phyloP scores from a whole-genome alignment of 2,329 filamentous ascomycete genomes.

The Cytospora leucostoma region DNA sequence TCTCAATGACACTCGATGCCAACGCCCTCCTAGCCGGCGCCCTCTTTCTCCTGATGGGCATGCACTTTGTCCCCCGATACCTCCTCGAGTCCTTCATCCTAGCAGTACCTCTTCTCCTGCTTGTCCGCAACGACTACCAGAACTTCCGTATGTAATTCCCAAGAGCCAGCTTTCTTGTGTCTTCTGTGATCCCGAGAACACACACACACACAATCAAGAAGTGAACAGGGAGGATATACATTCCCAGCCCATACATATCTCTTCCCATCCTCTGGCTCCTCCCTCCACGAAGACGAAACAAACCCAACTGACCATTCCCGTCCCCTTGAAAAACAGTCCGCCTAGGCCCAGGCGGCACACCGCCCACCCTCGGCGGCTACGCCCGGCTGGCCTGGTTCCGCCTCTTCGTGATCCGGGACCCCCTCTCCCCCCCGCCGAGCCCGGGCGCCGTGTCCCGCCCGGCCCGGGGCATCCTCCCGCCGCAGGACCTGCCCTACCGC shows the following conservation, averaged over 20 bases:
- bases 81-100: slow-evolving; percentile 53
- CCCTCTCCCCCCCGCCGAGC: slow-evolving; percentile 60
- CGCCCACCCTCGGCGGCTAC: slow-evolving; percentile 72
- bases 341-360: slow-evolving; percentile 79
- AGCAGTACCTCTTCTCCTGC: slow-evolving; percentile 49
- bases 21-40: slow-evolving; percentile 49
- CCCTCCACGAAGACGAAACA: too few relatives aligned
- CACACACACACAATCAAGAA: too few relatives aligned
- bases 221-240: too few relatives aligned
- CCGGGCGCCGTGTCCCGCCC: slow-evolving; percentile 55
- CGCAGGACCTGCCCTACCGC: slow-evolving; percentile 59
- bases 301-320: too few relatives aligned
- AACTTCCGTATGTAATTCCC: slow-evolving; percentile 53
- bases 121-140: slow-evolving; percentile 70
- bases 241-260: too few relatives aligned
- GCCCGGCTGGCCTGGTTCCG: slow-evolving; percentile 71
- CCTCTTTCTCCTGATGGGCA: slow-evolving; percentile 50
- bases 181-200: too few relatives aligned
- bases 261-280: too few relatives aligned
- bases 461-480: slow-evolving; percentile 58
- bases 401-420: slow-evolving; percentile 70
- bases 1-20: slow-evolving; percentile 56
- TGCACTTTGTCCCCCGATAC: slow-evolving; percentile 53
- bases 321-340: slow-evolving; percentile 43
- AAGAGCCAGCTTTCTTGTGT: too few relatives aligned